Evolutionary conservation across 208 protist species (phyloP), one percentile per base, ranked within the genome.

Genomic region (Crithidia sp.): DNA sequence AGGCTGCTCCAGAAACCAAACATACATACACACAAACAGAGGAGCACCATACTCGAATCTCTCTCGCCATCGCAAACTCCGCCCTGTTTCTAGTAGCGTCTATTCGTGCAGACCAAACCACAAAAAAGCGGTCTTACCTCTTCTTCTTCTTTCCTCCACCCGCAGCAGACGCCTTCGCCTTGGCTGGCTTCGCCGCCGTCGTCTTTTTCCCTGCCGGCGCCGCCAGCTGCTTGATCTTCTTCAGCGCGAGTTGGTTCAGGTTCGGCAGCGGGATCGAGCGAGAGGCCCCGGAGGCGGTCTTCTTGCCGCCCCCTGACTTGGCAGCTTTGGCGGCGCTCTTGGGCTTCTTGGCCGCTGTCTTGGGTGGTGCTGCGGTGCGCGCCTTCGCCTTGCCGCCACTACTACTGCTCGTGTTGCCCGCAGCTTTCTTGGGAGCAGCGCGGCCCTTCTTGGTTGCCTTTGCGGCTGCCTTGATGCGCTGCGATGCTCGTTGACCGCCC

Each of bases 181-280:
- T 73, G 28, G 53, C 8, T 9, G 63, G 7, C 50, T 62, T 79
- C 36, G 50, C n/a, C 39, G 41, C 60, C 14, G 45, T 60, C 16
- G 28, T 19, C 43, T 43, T 49, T 28, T 71, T 61, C 2, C 36
- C 58, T 14, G 49, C 5, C 59, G 57, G 41, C 5, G 39, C 16
- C 36, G 60, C 41, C 37, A 49, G 52, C 13, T 61, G 47, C 43
- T 74, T 60, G 12, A 55, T 62, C 53, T 78, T 77, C 66, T 74
- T 83, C 2, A 57, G 3, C 3, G 71, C 66, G 12, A 76, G 77
- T 39, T 59, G 55, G 16, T 66, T 57, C 10, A 83, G 40, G 49
- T 83, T 70, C 7, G 77, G 77, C 7, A 83, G 67, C 14, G 77
- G 77, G 50, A 83, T 77, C 3, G 77, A 83, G 19, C 49, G 77